A percentile compares a stretch with the other conserved stretches of the same genome.
Conservation (phyloP, 2,329 filamentous ascomycete species). For the Cladosporium sp. region DNA sequence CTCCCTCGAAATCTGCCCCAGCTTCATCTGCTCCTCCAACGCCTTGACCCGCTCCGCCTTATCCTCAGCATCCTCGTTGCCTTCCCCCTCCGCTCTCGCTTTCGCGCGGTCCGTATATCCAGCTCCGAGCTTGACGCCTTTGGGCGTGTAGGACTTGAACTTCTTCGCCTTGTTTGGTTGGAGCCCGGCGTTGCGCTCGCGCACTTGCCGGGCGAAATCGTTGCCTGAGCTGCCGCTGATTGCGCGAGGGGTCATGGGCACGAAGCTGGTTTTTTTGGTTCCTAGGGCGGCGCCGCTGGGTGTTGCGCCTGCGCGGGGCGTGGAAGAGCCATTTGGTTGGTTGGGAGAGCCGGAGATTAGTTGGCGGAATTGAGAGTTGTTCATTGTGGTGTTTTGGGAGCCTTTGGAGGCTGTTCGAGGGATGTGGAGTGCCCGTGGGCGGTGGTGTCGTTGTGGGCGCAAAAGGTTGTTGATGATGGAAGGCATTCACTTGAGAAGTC, state of each 20-base stretch:
- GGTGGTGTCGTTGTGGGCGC: background rate
- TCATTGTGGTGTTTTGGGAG: slow-evolving; percentile 61
- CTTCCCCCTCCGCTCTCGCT: slow-evolving; percentile 52
- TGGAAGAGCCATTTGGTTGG: slow-evolving; percentile 35
- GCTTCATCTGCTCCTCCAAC: slow-evolving; percentile 77
- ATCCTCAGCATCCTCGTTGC: slow-evolving; percentile 53
- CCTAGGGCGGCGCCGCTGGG: slow-evolving; percentile 29
- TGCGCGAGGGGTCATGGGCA: slow-evolving; percentile 89
- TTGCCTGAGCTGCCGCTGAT: slow-evolving; percentile 54
- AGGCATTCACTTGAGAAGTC: background rate
- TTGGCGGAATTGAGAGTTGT: slow-evolving; percentile 91
- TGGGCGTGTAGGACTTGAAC: slow-evolving; percentile 74
- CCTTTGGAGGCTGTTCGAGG: background rate
- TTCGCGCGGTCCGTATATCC: slow-evolving; percentile 85
- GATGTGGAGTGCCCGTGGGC: background rate
- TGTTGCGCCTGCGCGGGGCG: slow-evolving; percentile 37
- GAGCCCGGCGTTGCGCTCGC: slow-evolving; percentile 60
- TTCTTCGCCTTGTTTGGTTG: slow-evolving; percentile 62
- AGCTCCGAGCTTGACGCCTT: slow-evolving; percentile 73
- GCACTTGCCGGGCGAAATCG: slow-evolving; percentile 82
- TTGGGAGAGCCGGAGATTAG: slow-evolving; percentile 62
- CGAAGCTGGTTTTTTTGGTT: slow-evolving; percentile 44
- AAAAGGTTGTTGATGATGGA: background rate
- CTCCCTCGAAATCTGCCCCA: slow-evolving; percentile 77
- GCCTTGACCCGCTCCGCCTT: slow-evolving; percentile 69